Evolutionary conservation across 2,329 filamentous ascomycete species (phyloP).

Genomic region (Nigrospora osmanthi): DNA sequence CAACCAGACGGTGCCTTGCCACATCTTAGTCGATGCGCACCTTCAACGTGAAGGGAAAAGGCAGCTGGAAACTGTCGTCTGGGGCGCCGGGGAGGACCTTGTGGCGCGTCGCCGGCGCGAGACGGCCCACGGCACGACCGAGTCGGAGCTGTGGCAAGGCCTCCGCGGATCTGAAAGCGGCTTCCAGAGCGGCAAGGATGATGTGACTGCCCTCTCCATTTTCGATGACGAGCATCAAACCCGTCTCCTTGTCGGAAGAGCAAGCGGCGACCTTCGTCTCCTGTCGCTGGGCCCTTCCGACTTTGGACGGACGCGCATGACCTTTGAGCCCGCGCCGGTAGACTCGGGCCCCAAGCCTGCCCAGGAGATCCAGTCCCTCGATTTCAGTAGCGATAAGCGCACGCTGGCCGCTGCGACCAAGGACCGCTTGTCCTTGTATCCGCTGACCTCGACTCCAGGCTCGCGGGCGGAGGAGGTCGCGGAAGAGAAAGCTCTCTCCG

Average conservation of each 20-base stretch:
- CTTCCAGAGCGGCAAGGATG: conserved; percentile 36
- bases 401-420: conserved; percentile 26
- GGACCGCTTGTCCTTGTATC: conserved; percentile 25
- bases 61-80: conserved; percentile 37
- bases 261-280: conserved; percentile 40
- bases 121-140: conserved; percentile 8
- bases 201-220: conserved; percentile 39
- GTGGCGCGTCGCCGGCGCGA: conserved; percentile 29
- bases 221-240: conserved; percentile 20
- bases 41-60: conserved; percentile 21
- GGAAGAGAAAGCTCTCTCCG: conserved; percentile 3
- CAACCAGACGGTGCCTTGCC: conserved; percentile 30
- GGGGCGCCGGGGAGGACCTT: conserved; percentile 44
- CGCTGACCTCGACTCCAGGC: background rate
- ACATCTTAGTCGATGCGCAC: conserved; percentile 38
- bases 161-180: conserved; percentile 29
- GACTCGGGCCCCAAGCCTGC: background rate
- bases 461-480: conserved; percentile 3
- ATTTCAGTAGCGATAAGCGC: conserved; percentile 16
- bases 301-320: conserved; percentile 20
- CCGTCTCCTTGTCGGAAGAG: conserved; percentile 38
- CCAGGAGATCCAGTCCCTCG: conserved; percentile 25
- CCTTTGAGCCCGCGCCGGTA: conserved; percentile 7
- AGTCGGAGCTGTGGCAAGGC: conserved; percentile 25
- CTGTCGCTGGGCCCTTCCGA: conserved; percentile 27